These are phyloP conservation scores for Cunninghamia lanceolata DNA, from an alignment of 75 land plant genomes.

Conservation along the genomic window DNA sequence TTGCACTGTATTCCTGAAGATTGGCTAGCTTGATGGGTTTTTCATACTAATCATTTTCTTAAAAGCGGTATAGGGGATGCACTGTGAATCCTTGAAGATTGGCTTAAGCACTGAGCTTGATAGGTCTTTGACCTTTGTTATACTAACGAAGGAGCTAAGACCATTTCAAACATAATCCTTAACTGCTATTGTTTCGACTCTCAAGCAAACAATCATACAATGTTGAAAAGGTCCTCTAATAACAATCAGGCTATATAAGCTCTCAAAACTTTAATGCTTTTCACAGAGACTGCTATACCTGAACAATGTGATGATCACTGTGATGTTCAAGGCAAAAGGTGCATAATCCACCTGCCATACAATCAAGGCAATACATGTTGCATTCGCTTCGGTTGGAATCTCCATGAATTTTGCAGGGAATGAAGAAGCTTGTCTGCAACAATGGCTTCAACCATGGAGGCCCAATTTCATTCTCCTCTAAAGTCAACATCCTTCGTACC, in stretches of 20 bases:
- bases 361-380: constrained; percentile 39
- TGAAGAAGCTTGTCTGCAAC: constrained; percentile 45
- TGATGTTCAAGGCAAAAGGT: constrained; percentile 49
- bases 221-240: too few species aligned
- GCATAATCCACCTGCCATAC: constrained; percentile 53
- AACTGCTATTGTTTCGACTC: too few species aligned
- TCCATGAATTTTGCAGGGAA: constrained; percentile 39
- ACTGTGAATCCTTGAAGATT: too few species aligned
- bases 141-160: too few species aligned
- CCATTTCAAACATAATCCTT: too few species aligned
- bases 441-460: constrained; percentile 17
- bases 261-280: too few species aligned
- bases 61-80: background rate
- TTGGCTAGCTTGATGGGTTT: background rate
- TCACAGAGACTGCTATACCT: constrained; percentile 25
- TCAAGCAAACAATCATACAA: too few species aligned
- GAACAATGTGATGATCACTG: constrained; percentile 52
- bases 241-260: too few species aligned
- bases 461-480: background rate
- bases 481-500: background rate
- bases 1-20: background rate
- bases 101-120: too few species aligned
- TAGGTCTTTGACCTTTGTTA: too few species aligned
- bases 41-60: background rate
- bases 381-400: constrained; percentile 59